A percentile compares a stretch with the other conserved stretches of the same genome.
Evolutionary conservation across 2,329 filamentous ascomycete species (phyloP).

Genomic region (Hypoxylon sp.): DNA sequence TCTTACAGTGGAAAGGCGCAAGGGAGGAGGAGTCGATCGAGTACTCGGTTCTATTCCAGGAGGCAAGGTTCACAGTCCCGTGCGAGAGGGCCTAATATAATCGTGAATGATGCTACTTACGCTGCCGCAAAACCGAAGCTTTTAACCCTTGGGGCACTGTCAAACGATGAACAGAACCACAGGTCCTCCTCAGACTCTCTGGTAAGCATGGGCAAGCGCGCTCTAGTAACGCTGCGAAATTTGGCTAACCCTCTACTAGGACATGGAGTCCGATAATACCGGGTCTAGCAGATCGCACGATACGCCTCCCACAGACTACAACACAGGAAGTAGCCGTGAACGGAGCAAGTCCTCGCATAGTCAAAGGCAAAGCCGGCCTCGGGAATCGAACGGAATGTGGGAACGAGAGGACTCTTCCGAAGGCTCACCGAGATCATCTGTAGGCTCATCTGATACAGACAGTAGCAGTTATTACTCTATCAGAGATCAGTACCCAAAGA

Average conservation of each 20-base stretch:
- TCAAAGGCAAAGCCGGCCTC: background rate
- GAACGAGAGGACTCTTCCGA: slow-evolving; percentile 3
- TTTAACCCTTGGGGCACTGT: slow-evolving; percentile 9
- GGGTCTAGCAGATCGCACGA: background rate
- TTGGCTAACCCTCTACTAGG: background rate
- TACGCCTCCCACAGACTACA: background rate
- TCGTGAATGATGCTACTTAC: slow-evolving; percentile 6
- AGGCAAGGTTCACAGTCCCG: slow-evolving; percentile 3
- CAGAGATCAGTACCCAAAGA: slow-evolving; percentile 7
- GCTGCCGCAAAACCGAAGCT: slow-evolving; percentile 1
- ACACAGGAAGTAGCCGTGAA: background rate
- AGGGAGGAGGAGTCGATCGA: background rate
- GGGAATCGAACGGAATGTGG: background rate
- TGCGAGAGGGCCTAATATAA: background rate
- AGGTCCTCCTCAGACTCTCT: background rate
- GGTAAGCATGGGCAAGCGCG: slow-evolving; percentile 9
- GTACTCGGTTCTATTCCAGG: background rate
- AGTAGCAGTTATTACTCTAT: background rate
- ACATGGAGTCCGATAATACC: slow-evolving; percentile 11
- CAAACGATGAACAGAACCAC: background rate
- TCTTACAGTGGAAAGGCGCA: background rate
- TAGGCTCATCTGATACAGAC: slow-evolving; percentile 8
- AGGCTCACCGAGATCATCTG: background rate
- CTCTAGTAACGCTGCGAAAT: background rate
- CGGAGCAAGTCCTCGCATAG: background rate